phyloP scores from a whole-genome alignment of 495 filamentous ascomycete species.

The Sordaria brevicollis region DNA sequence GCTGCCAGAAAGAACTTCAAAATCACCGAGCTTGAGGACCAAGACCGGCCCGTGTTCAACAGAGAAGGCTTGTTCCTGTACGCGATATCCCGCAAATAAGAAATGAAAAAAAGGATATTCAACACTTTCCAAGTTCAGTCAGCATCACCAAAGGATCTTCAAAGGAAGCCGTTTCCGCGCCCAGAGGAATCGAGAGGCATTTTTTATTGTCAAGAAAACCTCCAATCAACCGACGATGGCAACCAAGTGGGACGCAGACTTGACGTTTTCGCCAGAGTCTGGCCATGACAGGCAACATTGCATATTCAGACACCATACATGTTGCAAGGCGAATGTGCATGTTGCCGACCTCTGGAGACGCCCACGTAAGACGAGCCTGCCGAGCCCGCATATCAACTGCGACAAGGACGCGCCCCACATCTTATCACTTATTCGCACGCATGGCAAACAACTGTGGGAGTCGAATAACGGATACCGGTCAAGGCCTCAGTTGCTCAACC shows the following conservation, averaged over 20 bases:
- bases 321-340: background rate
- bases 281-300: background rate
- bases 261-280: background rate
- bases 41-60: slow-evolving; percentile 47
- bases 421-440: background rate
- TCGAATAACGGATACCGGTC: background rate
- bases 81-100: slow-evolving; percentile 42
- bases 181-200: background rate
- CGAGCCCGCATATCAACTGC: background rate
- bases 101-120: background rate
- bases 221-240: background rate
- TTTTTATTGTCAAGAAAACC: background rate
- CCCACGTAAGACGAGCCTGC: background rate
- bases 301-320: background rate
- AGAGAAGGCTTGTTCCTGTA: slow-evolving; percentile 57
- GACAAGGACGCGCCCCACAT: background rate
- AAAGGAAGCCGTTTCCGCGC: background rate
- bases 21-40: slow-evolving; percentile 53
- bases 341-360: background rate
- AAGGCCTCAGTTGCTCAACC: background rate
- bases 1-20: slow-evolving; percentile 52
- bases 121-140: background rate
- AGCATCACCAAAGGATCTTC: background rate
- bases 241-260: background rate
- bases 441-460: background rate